Conservation (phyloP, 495 filamentous ascomycete genomes). For the Aspergillus bridgeri region DNA sequence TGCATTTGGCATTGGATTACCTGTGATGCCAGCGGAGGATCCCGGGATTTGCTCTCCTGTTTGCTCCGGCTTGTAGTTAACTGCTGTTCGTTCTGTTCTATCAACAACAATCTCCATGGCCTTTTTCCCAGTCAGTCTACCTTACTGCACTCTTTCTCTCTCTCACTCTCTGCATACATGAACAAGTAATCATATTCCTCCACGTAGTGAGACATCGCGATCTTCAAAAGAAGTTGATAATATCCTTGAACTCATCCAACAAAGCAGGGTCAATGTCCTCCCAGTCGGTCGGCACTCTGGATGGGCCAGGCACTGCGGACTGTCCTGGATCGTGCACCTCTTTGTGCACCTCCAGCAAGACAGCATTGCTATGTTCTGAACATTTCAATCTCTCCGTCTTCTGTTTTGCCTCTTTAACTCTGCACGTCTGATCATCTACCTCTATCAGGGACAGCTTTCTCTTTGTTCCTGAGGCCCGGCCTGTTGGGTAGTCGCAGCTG, state of each 20-base stretch:
- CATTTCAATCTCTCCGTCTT: not conserved
- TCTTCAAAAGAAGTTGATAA: conserved; percentile 35
- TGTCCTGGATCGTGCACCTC: not conserved
- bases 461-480: not conserved
- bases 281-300: conserved; percentile 20
- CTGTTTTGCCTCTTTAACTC: not conserved
- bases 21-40: too few species aligned
- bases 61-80: not conserved
- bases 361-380: not conserved
- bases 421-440: not conserved
- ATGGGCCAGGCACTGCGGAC: not conserved
- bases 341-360: not conserved
- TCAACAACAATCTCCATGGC: not conserved
- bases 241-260: conserved; percentile 37
- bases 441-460: conserved; percentile 2
- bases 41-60: too few species aligned
- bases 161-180: not conserved
- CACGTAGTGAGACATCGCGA: not conserved
- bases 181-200: not conserved
- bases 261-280: conserved; percentile 36
- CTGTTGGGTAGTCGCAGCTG: not conserved
- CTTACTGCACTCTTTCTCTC: not conserved
- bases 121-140: too few species aligned
- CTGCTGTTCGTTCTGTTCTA: not conserved
- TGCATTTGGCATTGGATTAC: too few species aligned